These are phyloP conservation scores for Kingdonia uniflora DNA, from an alignment of 164 flowering plant genomes.

Conservation along the genomic window DNA sequence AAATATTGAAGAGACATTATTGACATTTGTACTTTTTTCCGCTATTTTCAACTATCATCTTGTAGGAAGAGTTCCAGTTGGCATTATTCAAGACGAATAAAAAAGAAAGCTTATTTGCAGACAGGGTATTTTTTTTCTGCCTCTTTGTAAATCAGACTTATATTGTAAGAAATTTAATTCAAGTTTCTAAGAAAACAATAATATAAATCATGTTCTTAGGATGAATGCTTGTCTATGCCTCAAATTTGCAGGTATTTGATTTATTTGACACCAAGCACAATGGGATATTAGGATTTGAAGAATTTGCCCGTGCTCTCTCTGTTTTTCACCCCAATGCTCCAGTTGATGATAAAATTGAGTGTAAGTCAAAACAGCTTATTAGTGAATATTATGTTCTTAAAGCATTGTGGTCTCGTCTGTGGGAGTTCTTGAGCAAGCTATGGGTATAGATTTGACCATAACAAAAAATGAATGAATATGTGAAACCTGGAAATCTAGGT, in stretches of 20 bases:
- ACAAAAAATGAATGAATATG: no score
- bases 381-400: no score
- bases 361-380: slow-evolving; percentile 23
- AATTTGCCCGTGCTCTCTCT: slow-evolving; percentile 80
- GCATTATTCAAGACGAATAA: slow-evolving; percentile 87
- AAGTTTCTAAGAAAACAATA: not conserved
- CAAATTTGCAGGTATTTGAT: slow-evolving; percentile 54
- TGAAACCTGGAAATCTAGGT: no score
- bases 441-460: no score
- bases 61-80: slow-evolving; percentile 79
- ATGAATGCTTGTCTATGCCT: not conserved
- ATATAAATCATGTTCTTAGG: not conserved
- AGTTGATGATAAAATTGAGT: slow-evolving; percentile 70
- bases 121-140: slow-evolving; percentile 39
- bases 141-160: not conserved
- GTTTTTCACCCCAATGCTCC: slow-evolving; percentile 82
- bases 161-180: not conserved
- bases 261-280: slow-evolving; percentile 80
- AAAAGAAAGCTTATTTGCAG: slow-evolving; percentile 82
- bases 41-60: no score
- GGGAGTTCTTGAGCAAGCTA: no score
- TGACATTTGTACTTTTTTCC: not conserved
- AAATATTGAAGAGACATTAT: no score
- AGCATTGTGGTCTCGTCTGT: no score
- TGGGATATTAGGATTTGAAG: slow-evolving; percentile 73